phyloP scores from a whole-genome alignment of 148 eudicot species.

The Camellia sinensis region DNA sequence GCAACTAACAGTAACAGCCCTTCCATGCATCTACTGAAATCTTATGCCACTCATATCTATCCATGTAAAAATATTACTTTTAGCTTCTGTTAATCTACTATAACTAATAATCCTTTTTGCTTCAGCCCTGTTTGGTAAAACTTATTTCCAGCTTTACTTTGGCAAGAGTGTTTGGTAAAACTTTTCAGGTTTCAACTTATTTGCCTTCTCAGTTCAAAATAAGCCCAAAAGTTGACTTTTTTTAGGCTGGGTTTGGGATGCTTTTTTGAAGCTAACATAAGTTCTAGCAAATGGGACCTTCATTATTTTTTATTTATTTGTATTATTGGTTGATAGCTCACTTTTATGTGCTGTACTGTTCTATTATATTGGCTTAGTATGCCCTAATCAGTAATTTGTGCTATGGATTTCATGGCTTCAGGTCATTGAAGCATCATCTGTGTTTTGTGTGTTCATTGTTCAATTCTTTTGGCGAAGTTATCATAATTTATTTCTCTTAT shows the following conservation, averaged over 20 bases:
- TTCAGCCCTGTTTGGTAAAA: too few relatives aligned
- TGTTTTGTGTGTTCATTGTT: neutral
- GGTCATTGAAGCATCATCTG: neutral
- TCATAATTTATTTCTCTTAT: neutral
- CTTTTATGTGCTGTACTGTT: neutral
- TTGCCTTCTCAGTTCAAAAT: too few relatives aligned
- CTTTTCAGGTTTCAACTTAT: too few relatives aligned
- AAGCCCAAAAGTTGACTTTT: too few relatives aligned
- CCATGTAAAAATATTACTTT: neutral
- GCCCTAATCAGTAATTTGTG: neutral
- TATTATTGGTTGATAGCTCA: too few relatives aligned
- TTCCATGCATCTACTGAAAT: neutral
- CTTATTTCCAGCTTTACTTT: too few relatives aligned
- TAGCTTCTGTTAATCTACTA: neutral
- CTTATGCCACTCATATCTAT: neutral
- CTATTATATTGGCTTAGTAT: neutral
- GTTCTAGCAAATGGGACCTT: too few relatives aligned
- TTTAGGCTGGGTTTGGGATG: too few relatives aligned
- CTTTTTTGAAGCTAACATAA: too few relatives aligned
- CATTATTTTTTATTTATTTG: neutral
- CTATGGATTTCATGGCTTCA: neutral
- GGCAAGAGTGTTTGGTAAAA: too few relatives aligned
- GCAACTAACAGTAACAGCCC: neutral
- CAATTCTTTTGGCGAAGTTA: neutral
- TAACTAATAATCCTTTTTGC: neutral